Percentiles rank a stretch among this genome's conserved stretches.
phyloP scores from a whole-genome alignment of 192 early-diverging fungal genomes.

The Rhizoclosmatium globosum region DNA sequence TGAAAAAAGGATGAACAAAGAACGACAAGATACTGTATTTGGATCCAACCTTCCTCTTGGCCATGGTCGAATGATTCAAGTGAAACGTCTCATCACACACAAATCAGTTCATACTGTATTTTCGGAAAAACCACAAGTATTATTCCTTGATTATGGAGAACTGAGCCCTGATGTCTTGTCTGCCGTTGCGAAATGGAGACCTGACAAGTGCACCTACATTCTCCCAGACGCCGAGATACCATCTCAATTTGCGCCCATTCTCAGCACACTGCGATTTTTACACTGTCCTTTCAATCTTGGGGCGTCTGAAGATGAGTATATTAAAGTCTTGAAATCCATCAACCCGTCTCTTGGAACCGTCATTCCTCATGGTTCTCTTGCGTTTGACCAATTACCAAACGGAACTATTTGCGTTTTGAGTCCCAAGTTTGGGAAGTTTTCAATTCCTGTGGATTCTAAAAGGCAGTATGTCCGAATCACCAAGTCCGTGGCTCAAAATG shows the following conservation, averaged over 20 bases:
- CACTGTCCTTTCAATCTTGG: conserved; percentile 18
- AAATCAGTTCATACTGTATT: conserved; percentile 30
- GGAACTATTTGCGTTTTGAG: not conserved
- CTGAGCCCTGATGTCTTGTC: not conserved
- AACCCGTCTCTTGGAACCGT: conserved; percentile 4
- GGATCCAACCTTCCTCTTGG: conserved; percentile 19
- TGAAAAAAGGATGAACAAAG: conserved; percentile 25
- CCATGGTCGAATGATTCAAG: conserved; percentile 22
- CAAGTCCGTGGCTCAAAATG: conserved; percentile 2
- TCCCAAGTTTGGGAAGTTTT: not conserved
- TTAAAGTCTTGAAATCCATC: conserved; percentile 3
- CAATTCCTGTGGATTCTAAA: conserved; percentile 15
- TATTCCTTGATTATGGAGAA: conserved; percentile 25
- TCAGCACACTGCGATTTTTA: not conserved
- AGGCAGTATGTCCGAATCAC: not conserved
- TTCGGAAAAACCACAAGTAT: conserved; percentile 13
- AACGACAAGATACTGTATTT: conserved; percentile 30
- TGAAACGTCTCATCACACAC: conserved; percentile 26
- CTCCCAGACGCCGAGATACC: conserved; percentile 2
- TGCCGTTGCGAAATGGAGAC: conserved; percentile 23
- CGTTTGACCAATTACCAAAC: not conserved
- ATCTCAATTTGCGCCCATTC: not conserved
- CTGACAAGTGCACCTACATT: conserved; percentile 23
- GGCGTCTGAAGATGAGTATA: conserved; percentile 14
- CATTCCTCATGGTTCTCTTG: not conserved